A percentile compares a stretch with the other conserved stretches of the same genome.
Evolutionary conservation across 768 basidiomycete genomes (phyloP).

Genomic region (Naematelia encephala): DNA sequence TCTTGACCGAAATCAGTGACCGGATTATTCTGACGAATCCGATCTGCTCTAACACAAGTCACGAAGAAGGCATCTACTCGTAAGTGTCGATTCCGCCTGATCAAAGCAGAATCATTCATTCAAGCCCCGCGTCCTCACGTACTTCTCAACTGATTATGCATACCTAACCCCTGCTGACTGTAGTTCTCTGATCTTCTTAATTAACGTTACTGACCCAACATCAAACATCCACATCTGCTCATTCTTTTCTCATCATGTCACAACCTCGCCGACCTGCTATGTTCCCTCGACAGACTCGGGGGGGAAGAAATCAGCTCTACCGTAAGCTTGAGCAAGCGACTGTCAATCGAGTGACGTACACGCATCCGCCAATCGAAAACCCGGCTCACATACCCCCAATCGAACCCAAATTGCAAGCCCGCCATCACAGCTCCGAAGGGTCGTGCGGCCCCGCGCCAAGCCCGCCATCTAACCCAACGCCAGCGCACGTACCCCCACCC

Average conservation of each 20-base stretch:
- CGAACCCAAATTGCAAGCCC: background rate
- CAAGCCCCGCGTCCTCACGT: background rate
- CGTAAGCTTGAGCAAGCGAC: background rate
- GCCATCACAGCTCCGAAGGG: background rate
- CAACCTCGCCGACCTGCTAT: background rate
- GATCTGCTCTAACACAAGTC: too few species aligned
- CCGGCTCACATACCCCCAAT: background rate
- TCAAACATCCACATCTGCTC: too few species aligned
- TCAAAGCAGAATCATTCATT: too few species aligned
- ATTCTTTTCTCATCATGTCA: background rate
- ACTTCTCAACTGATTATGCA: background rate
- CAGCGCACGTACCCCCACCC: too few species aligned
- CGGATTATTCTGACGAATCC: too few species aligned
- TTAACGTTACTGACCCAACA: too few species aligned
- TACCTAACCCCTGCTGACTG: too few species aligned
- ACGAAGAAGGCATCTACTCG: too few species aligned
- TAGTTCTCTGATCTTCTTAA: too few species aligned
- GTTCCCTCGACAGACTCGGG: background rate
- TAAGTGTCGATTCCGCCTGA: too few species aligned
- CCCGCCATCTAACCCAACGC: background rate
- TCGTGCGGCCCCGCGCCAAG: background rate
- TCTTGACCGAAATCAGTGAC: too few species aligned
- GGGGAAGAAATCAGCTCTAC: background rate
- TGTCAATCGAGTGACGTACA: background rate
- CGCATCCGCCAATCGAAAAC: background rate